Base-by-base conservation (phyloP, 106 monocot species). In the Iris macrosiphon region DNA sequence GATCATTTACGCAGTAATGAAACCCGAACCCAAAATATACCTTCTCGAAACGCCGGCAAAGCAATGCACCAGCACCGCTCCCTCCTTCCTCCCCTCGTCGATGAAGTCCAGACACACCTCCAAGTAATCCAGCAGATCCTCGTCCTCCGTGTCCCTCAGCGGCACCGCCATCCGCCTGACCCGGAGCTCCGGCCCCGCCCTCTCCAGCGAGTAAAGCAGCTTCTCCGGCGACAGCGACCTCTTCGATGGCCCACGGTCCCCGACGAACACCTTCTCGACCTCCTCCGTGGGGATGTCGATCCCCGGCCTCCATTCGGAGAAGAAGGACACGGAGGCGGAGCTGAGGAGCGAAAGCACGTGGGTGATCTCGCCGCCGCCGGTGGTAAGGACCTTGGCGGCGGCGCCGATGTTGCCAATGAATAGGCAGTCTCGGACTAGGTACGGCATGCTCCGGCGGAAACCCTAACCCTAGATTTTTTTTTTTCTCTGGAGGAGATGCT, bases 41-140 rank as follows among this genome's bases (percentile, higher is more conserved):
- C 91, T 85, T 73, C 91, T 79, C 3, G 82, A 82, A 10, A 92
- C 79, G 9, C 85, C 92, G 14, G 92, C 86, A 39, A 92, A 92
- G 70, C 92, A 92, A 66, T 92, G 92, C 49, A 92, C 92, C 33
- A 87, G 48, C 29, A 87, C 65, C 0, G 63, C 67, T 3, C 92
- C 92, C 31, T 71, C 79, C 54, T 74, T 76, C 71, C 79, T 66
- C 11, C 74, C 61, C 39, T 69, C 65, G 1, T 93, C 83, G 20
- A 93, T 87, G 55, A 87, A 93, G 52, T 87, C 83, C 56, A 93
- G 60, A 55, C 92, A 85, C 9, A 70, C 72, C 34, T 82, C 81
- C 55, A 93, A 56, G 49, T 77, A 72, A 66, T 93, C 92, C 64
- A 92, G 33, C 60, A 92, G 43, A 54, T 83, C 59, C 76, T 80